Percentiles rank a stretch among this genome's conserved stretches.
Conservation (phyloP, 2,329 filamentous ascomycete genomes). For the Colletotrichum ledebouriae region DNA sequence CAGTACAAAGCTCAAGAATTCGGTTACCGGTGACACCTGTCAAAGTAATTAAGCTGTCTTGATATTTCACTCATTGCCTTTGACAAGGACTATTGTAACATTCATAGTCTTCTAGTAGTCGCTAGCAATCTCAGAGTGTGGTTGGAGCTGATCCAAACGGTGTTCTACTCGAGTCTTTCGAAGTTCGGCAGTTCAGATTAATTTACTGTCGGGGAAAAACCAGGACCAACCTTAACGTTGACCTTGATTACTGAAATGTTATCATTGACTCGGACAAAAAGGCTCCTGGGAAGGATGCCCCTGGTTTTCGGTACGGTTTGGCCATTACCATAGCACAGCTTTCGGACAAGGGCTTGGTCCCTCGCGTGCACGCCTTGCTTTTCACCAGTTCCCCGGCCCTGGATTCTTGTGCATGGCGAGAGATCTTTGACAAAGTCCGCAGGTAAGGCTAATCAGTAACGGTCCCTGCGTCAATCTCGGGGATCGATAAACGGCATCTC, state of each 20-base stretch:
- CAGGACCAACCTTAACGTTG: slow-evolving; percentile 15
- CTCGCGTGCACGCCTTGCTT: neutral
- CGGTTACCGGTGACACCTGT: slow-evolving; percentile 15
- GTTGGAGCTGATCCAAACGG: neutral
- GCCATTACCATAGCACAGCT: neutral
- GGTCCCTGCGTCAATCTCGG: neutral
- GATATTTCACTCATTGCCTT: neutral
- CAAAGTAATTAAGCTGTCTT: slow-evolving; percentile 8
- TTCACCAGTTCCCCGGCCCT: slow-evolving; percentile 8
- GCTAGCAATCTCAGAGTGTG: neutral
- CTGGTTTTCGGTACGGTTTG: neutral
- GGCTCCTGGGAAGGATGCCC: neutral
- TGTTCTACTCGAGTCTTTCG: slow-evolving; percentile 4
- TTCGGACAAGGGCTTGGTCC: slow-evolving; percentile 15
- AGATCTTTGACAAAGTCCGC: slow-evolving; percentile 11
- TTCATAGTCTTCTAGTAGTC: neutral
- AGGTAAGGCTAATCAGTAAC: neutral
- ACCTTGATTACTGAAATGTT: neutral
- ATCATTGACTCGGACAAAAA: neutral
- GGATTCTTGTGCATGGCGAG: slow-evolving; percentile 8
- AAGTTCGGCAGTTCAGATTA: slow-evolving; percentile 15
- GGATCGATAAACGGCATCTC: slow-evolving; percentile 6
- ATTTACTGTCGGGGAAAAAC: neutral
- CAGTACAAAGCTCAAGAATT: slow-evolving; percentile 11
- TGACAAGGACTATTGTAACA: slow-evolving; percentile 6